These are phyloP conservation scores for Emericellopsis terricola DNA, from an alignment of 495 filamentous ascomycete species.

Conservation along the genomic window DNA sequence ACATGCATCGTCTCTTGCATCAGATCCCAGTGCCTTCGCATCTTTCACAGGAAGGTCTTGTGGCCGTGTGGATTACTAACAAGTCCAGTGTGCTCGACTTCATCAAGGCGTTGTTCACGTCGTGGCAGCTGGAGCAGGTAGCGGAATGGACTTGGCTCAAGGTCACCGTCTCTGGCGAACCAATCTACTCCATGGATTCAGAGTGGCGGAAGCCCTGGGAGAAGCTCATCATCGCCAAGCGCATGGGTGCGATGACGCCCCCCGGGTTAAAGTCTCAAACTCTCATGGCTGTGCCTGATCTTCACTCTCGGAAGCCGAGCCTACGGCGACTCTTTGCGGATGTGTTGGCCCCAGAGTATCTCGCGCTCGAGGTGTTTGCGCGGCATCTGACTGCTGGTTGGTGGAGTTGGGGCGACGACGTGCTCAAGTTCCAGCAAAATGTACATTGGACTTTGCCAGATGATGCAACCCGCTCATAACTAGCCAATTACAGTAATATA, in stretches of 20 bases:
- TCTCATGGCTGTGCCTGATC: slow-evolving; percentile 66
- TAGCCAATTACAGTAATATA: too few species aligned
- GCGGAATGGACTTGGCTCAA: slow-evolving; percentile 95
- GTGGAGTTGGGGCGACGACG: slow-evolving; percentile 83
- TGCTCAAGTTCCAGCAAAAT: slow-evolving; percentile 55
- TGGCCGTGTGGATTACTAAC: slow-evolving; percentile 87
- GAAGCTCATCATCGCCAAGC: slow-evolving; percentile 34
- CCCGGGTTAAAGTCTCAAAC: slow-evolving; percentile 22
- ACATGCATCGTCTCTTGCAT: slow-evolving; percentile 23
- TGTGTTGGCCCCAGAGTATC: slow-evolving; percentile 30
- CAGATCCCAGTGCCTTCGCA: slow-evolving; percentile 36
- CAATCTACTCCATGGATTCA: slow-evolving; percentile 47
- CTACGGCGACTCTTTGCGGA: slow-evolving; percentile 25
- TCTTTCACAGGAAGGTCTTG: slow-evolving; percentile 31
- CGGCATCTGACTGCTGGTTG: slow-evolving; percentile 71
- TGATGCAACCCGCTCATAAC: too few species aligned
- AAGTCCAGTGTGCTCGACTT: slow-evolving; percentile 37
- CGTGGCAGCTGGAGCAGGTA: slow-evolving; percentile 42
- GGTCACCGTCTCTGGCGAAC: slow-evolving; percentile 49
- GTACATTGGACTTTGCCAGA: slow-evolving; percentile 52
- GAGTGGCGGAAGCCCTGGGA: slow-evolving; percentile 18
- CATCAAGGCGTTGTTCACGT: slow-evolving; percentile 39
- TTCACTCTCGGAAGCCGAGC: slow-evolving; percentile 80
- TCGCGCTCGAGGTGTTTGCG: slow-evolving; percentile 74
- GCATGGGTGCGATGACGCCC: slow-evolving; percentile 5